A percentile compares a stretch with the other conserved stretches of the same genome.
Evolutionary conservation across 192 early-diverging fungal species (phyloP).

Genomic region (Podila minutissima): DNA sequence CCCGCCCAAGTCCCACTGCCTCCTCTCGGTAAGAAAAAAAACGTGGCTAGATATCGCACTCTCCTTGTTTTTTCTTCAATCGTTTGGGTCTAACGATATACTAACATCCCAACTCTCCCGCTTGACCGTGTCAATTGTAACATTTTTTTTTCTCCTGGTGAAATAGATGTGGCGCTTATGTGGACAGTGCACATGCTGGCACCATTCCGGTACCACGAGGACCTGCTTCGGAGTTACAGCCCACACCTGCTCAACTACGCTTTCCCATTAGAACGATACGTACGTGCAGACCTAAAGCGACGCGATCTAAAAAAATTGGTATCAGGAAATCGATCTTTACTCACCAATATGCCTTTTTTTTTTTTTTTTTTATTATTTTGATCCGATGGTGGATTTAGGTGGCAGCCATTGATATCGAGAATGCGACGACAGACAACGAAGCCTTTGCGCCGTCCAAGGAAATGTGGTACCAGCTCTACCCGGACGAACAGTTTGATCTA

Average conservation of each 20-base stretch:
- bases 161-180: conserved; percentile 65
- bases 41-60: conserved; percentile 1
- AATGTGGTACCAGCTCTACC: conserved; percentile 48
- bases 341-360: neutral
- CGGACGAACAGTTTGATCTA: conserved; percentile 35
- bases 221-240: conserved; percentile 60
- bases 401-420: conserved; percentile 44
- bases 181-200: conserved; percentile 72
- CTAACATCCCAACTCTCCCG: no score
- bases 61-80: conserved; percentile 1
- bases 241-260: conserved; percentile 45
- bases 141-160: conserved; percentile 1
- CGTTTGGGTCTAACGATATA: neutral
- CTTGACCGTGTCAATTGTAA: neutral
- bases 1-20: conserved; percentile 54
- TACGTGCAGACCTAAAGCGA: neutral
- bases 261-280: conserved; percentile 60
- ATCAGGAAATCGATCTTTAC: no score
- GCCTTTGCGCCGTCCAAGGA: conserved; percentile 34
- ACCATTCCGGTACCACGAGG: conserved; percentile 68
- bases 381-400: conserved; percentile 19
- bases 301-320: no score
- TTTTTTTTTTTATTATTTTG: neutral
- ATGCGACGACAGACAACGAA: conserved; percentile 46
- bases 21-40: conserved; percentile 49